These are phyloP conservation scores for Ziziphus jujuba DNA, from an alignment of 306 rosid species.

Conservation along the genomic window DNA sequence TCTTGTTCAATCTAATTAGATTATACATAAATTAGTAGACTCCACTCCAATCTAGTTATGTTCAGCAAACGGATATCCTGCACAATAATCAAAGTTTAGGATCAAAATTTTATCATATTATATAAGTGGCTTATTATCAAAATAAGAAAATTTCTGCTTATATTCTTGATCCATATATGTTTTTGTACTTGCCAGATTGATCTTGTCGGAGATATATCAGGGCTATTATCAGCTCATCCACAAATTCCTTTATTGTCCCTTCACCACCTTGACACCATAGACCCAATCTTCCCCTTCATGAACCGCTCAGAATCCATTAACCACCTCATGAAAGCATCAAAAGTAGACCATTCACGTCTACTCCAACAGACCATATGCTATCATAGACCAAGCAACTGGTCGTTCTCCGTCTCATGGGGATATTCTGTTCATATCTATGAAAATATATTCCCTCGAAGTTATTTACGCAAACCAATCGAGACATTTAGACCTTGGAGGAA, in stretches of 20 bases:
- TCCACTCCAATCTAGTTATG: too few relatives aligned
- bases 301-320: constrained; percentile 38
- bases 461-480: constrained; percentile 42
- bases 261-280: constrained; percentile 43
- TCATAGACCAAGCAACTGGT: constrained; percentile 45
- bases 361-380: constrained; percentile 59
- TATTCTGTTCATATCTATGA: constrained; percentile 52
- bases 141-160: too few relatives aligned
- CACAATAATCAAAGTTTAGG: too few relatives aligned
- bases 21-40: too few relatives aligned
- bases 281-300: constrained; percentile 52
- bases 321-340: constrained; percentile 37
- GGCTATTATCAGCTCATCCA: constrained; percentile 45
- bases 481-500: constrained; percentile 40
- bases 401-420: constrained; percentile 54
- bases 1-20: too few relatives aligned
- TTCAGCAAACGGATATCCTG: too few relatives aligned
- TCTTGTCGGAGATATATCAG: constrained; percentile 39
- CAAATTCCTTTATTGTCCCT: constrained; percentile 41
- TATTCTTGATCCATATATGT: background rate
- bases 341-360: constrained; percentile 36
- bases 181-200: constrained; percentile 32
- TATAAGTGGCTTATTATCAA: too few relatives aligned
- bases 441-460: constrained; percentile 29
- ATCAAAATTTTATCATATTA: too few relatives aligned